These are phyloP conservation scores for Colletotrichum incanum DNA, from an alignment of 2,329 filamentous ascomycete genomes.

Conservation along the genomic window DNA sequence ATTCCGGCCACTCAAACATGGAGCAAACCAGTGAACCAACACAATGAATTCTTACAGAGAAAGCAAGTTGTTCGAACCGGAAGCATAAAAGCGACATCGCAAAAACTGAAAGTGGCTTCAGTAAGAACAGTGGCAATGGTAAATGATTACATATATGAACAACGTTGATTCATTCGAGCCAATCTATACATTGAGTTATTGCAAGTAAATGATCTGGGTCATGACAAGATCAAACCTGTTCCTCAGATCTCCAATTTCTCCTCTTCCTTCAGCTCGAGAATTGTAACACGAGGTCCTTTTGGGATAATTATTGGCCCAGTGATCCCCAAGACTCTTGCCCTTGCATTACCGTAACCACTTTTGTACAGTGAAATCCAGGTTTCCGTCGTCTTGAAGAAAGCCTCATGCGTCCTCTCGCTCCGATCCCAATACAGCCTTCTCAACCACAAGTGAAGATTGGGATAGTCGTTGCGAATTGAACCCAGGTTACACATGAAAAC, in stretches of 20 bases:
- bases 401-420: slow-evolving; percentile 57
- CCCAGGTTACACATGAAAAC: slow-evolving; percentile 77
- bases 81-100: too few relatives aligned
- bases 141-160: too few relatives aligned
- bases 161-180: not conserved
- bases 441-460: slow-evolving; percentile 78
- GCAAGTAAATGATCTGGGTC: not conserved
- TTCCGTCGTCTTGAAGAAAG: slow-evolving; percentile 78
- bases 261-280: not conserved
- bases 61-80: too few relatives aligned
- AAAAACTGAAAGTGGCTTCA: too few relatives aligned
- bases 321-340: slow-evolving; percentile 48
- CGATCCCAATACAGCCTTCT: slow-evolving; percentile 79
- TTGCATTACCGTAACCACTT: slow-evolving; percentile 48
- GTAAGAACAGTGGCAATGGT: too few relatives aligned
- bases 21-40: too few relatives aligned
- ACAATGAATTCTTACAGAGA: too few relatives aligned
- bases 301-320: slow-evolving; percentile 51
- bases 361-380: slow-evolving; percentile 62
- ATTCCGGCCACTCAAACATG: too few relatives aligned
- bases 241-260: not conserved
- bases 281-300: slow-evolving; percentile 28
- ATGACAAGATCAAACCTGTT: not conserved
- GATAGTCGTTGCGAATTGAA: slow-evolving; percentile 76
- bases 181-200: not conserved